Conservation (phyloP, 2,329 filamentous ascomycete species). For the Microsporum canis region DNA sequence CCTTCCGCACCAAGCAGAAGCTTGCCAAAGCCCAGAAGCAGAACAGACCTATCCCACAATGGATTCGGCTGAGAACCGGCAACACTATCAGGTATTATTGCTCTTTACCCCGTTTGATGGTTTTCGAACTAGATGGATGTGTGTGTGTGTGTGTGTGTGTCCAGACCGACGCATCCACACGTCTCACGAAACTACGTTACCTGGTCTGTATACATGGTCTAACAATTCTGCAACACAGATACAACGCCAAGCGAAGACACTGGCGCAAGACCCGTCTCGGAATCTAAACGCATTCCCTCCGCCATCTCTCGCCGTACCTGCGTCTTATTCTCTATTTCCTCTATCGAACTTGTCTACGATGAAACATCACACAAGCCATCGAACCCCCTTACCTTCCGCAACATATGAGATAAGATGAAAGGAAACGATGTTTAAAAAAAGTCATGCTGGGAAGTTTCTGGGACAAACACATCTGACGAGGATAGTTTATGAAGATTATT, state of each 20-base stretch:
- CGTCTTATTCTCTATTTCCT: background rate
- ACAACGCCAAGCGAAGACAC: conserved; percentile 99
- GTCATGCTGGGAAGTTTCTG: background rate
- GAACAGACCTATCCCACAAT: conserved; percentile 99
- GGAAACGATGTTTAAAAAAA: too few relatives aligned
- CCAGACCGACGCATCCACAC: background rate
- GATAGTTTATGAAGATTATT: background rate
- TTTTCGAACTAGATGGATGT: background rate
- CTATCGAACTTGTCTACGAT: too few relatives aligned
- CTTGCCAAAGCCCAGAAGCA: conserved; percentile 99
- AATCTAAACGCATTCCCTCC: conserved; percentile 65
- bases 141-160: background rate
- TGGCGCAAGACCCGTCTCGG: conserved; percentile 99
- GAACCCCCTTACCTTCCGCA: too few relatives aligned
- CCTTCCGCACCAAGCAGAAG: conserved; percentile 99
- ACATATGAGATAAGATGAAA: too few relatives aligned
- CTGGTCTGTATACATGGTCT: background rate
- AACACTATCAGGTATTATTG: conserved; percentile 90
- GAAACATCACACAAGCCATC: too few relatives aligned
- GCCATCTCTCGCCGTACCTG: conserved; percentile 12
- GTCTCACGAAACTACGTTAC: background rate
- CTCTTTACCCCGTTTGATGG: conserved; percentile 26
- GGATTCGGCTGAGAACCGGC: conserved; percentile 95
- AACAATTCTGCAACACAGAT: conserved; percentile 46
- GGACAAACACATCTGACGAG: background rate